Evolutionary conservation across 148 eudicot species (phyloP).

Genomic region (Euryodendron excelsum): DNA sequence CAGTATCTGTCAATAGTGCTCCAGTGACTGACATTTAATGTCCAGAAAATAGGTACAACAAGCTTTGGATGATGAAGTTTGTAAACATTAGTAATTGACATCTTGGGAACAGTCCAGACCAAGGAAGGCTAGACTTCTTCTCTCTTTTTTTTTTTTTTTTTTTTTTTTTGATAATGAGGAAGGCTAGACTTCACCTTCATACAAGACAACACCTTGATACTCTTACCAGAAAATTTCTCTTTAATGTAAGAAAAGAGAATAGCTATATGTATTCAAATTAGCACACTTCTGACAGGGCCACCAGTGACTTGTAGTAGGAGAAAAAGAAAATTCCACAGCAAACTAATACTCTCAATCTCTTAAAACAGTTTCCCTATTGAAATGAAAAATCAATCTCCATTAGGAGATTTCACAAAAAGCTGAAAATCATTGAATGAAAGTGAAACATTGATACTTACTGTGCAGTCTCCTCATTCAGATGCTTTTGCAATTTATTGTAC

Average conservation of each 20-base stretch:
- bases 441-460: conserved; percentile 57
- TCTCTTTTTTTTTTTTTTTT: no score
- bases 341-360: background rate
- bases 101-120: no score
- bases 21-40: no score
- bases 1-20: no score
- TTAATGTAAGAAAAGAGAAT: background rate
- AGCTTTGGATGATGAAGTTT: no score
- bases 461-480: conserved; percentile 58
- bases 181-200: no score
- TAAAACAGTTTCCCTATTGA: background rate
- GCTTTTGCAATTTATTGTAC: conserved; percentile 45
- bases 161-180: no score
- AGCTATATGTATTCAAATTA: background rate
- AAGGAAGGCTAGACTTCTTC: no score
- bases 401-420: background rate
- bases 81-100: no score
- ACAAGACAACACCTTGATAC: no score
- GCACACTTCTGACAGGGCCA: background rate
- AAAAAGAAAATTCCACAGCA: background rate
- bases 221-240: no score
- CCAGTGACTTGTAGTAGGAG: background rate
- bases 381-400: conserved; percentile 2
- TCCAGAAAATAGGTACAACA: no score
- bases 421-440: background rate